These are phyloP conservation scores for Phyllosticta ampelicida DNA, from an alignment of 2,329 filamentous ascomycete genomes.

Conservation along the genomic window DNA sequence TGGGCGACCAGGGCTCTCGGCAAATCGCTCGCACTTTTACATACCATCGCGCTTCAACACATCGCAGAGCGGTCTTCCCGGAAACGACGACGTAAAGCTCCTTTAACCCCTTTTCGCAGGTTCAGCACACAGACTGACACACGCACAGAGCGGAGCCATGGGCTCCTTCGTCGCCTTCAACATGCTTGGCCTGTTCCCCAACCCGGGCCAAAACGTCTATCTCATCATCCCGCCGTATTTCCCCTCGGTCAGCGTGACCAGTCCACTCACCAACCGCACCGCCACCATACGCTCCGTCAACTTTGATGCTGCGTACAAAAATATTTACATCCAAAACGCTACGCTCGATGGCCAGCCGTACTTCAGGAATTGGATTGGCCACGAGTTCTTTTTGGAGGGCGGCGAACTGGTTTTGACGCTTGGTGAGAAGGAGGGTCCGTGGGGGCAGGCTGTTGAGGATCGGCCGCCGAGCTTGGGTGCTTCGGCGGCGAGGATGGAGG, in stretches of 20 bases:
- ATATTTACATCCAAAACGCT: conserved; percentile 35
- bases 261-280: conserved; percentile 30
- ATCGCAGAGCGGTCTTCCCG: conserved; percentile 31
- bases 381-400: conserved; percentile 36
- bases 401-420: conserved; percentile 33
- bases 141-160: conserved; percentile 30
- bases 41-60: conserved; percentile 35
- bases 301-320: conserved; percentile 31
- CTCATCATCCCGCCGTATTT: conserved; percentile 39
- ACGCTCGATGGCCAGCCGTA: conserved; percentile 33
- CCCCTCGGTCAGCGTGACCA: conserved; percentile 29
- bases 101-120: no score
- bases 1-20: conserved; percentile 32
- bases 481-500: neutral
- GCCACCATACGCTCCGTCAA: conserved; percentile 31
- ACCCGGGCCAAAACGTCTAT: conserved; percentile 38
- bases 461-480: conserved; percentile 20
- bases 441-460: conserved; percentile 34
- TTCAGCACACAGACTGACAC: neutral
- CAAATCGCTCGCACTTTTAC: conserved; percentile 32
- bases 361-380: conserved; percentile 35
- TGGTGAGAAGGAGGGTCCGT: conserved; percentile 31
- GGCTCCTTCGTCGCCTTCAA: conserved; percentile 34
- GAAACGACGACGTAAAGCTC: conserved; percentile 34
- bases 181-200: conserved; percentile 37